Evolutionary conservation across 768 basidiomycete species (phyloP), one percentile per base, ranked within the genome.

Genomic region (Strobilomyces confusus): DNA sequence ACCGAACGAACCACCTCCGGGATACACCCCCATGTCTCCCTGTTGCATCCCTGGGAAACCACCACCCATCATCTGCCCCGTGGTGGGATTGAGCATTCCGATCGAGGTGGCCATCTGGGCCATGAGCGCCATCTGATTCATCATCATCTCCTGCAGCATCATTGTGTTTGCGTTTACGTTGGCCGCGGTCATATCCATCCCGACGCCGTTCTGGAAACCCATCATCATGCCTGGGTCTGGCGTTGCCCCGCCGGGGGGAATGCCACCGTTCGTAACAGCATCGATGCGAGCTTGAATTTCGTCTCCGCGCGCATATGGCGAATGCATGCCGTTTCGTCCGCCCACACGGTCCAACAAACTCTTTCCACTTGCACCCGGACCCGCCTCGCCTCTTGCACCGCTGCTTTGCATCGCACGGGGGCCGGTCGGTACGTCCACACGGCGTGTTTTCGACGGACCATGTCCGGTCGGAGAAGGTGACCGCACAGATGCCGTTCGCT

Each of bases 81-180:
- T 74, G 22, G 72, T 64, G 13, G 84, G 80, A 60, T 80, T 82
- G 58, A 89, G 77, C 68, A 92, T 86, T 26, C 86, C 89, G 81
- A 92, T 87, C 33, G 82, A 84, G 29, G 83, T 78, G 38, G 89
- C 89, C 84, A 95, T 89, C 72, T 94, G 92, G 51, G 88, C 84
- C 93, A 95, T 94, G 63, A 95, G 77, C 25, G 90, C 87, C 88
- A 92, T 91, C 67, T 93, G 87, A 68, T 81, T 89, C 81, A 89
- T 85, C 83, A 94, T 85, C 80, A 94, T 86, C 66, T 92, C 92
- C 69, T 93, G 92, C 60, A 95, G 70, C 70, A 87, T 72, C 55
- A 89, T 58, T 37, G 87, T 85, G 61, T 85, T 90, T 43, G 78
- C 51, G 71, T 65, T 91, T 84, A 52, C 58, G 36, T 80, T 87